Base-by-base conservation (phyloP, 306 rosid species). In the Ormosia semicastrata region DNA sequence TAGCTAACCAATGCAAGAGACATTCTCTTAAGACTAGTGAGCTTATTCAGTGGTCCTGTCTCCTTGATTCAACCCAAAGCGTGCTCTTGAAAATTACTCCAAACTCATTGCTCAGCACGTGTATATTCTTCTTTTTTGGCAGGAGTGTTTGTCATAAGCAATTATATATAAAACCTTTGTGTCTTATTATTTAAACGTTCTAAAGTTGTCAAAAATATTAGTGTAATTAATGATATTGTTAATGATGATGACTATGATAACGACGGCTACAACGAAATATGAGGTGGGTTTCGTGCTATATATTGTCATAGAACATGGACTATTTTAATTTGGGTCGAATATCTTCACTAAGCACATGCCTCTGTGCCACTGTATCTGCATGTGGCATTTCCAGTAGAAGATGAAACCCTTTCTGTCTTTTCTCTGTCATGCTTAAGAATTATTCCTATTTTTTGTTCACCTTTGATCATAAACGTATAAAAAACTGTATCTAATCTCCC, bases 61-160 rank as follows among this genome's bases (percentile, higher is more conserved):
- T 93, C 99, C 94, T 93, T 92, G 97, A 90, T 88, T 92, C 98
- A 89, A 92, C 75, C 99, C 97, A 87, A 93, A 91, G 99, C 99
- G 97, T 95, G 99, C 99, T 82, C 95, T 93, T 83, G 92, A 90
- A 86, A 90, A 70, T 86, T 91, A 84, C 92, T 77, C 90, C 84
- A 80, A 79, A 79, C 90, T 86, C 87, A 83, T 88, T 95, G 98
- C 97, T 85, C 70, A 79, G 92, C 99, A 93, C 97, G 93, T 95
- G 99, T 86, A 83, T 90, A 76, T 90, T 84, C 90, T 80, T 90
- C 86, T 75, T 91, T 88, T 81, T 80, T 86, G 85, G 81, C 90
- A 82, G 80, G 44, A 77, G 84, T 77, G 69, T 77, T 78, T 87
- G 81, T 87, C 84, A 79, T 80, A n/a, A 75, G 14, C 73, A 75